A percentile compares a stretch with the other conserved stretches of the same genome.
Evolutionary conservation across 2,329 filamentous ascomycete genomes (phyloP).

Genomic region (Nothophaeocryptopus gaeumannii): DNA sequence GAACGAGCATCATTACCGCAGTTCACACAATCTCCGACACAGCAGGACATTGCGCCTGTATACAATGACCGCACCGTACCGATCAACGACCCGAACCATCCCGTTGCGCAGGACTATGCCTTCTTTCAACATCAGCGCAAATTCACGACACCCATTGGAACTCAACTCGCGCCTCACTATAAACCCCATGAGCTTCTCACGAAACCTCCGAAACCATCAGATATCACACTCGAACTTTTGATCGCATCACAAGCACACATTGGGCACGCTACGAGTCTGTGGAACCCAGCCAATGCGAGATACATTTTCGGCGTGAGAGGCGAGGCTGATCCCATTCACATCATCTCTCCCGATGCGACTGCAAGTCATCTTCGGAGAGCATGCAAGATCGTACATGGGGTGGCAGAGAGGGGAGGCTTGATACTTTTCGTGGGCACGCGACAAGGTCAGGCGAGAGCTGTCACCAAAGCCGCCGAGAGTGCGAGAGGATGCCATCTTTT

Average conservation of each 20-base stretch:
- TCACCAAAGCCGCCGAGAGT: conserved; percentile 76
- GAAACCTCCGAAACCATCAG: conserved; percentile 71
- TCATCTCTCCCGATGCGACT: conserved; percentile 87
- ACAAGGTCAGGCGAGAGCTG: conserved; percentile 72
- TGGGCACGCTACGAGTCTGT: conserved; percentile 84
- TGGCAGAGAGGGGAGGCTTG: conserved; percentile 76
- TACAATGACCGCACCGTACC: conserved; percentile 32
- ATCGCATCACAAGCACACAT: conserved; percentile 85
- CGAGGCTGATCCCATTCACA: conserved; percentile 65
- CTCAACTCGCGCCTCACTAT: conserved; percentile 53
- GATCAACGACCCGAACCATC: conserved; percentile 35
- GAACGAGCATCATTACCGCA: conserved; percentile 8
- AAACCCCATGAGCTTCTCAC: conserved; percentile 63
- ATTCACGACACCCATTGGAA: conserved; percentile 39
- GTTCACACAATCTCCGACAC: conserved; percentile 8
- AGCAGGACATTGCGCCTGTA: conserved; percentile 2
- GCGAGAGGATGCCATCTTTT: conserved; percentile 83
- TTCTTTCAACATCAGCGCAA: conserved; percentile 43
- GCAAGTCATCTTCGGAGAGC: conserved; percentile 88
- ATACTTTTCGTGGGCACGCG: conserved; percentile 90
- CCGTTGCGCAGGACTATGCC: conserved; percentile 42
- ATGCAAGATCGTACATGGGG: conserved; percentile 85
- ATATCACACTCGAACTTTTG: conserved; percentile 86
- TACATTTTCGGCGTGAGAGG: conserved; percentile 92
- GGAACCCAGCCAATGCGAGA: conserved; percentile 90